Percentiles rank a stretch among this genome's conserved stretches.
Conservation (phyloP, 2,329 filamentous ascomycete species). For the Sporothrix mexicana region DNA sequence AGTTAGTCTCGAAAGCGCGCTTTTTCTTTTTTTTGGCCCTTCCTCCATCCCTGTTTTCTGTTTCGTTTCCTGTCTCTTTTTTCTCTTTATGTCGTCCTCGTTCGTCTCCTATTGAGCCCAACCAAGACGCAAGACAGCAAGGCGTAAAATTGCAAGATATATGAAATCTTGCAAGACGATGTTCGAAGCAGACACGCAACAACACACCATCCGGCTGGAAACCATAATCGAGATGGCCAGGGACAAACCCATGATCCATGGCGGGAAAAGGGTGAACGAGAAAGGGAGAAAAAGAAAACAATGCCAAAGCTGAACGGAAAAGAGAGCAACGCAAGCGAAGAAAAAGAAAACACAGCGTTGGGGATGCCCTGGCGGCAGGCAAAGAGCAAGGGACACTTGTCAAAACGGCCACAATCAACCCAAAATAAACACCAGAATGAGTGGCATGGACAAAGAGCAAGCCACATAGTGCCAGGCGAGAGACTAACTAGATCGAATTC, state of each 20-base stretch:
- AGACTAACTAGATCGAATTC: too few relatives aligned
- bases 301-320: background rate
- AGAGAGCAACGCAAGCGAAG: background rate
- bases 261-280: background rate
- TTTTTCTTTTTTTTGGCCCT: background rate
- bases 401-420: too few relatives aligned
- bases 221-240: background rate
- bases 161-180: background rate
- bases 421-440: too few relatives aligned
- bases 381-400: too few relatives aligned
- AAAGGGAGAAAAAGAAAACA: background rate
- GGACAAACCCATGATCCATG: background rate
- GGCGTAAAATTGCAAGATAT: background rate
- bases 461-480: too few relatives aligned
- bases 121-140: background rate
- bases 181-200: background rate
- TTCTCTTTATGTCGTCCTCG: background rate
- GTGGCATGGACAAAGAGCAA: too few relatives aligned
- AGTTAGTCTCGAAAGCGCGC: background rate
- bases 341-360: background rate
- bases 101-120: background rate
- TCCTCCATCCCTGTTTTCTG: too few relatives aligned
- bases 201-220: too few relatives aligned
- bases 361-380: too few relatives aligned
- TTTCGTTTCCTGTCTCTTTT: too few relatives aligned